Evolutionary conservation across 768 basidiomycete genomes (phyloP), one percentile per base, ranked within the genome.

Genomic region (Agaricus blazei): DNA sequence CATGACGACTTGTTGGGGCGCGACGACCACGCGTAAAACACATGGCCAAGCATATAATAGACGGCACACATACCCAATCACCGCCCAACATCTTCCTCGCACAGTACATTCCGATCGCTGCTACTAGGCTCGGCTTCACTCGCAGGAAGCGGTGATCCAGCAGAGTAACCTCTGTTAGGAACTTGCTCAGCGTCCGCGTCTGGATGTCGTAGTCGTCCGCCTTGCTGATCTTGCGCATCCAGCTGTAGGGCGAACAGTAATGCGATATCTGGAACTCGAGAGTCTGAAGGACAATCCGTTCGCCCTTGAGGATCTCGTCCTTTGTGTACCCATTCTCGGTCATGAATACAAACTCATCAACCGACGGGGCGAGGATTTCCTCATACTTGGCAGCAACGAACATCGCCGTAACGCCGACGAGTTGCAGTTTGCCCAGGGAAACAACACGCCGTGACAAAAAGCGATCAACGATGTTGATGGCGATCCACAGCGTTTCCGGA

Each of bases 331-430:
- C 93, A 57, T 88, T 90, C 71, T 98, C 93, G 19, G 96, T 96
- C 91, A 99, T 94, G 79, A 82, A 93, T 58, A 97, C 94, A 63
- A 98, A 99, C 70, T 98, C 96, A n/a, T 97, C 93, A 15, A 95
- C 93, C 4, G 87, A 88, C 0, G 97, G 97, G 0, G 97, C 96
- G 55, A 99, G 80, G 65, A 99, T 98, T 71, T 99, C 97, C 72
- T 99, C 97, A 75, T 98, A 99, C 72, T 99, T 99, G 56, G 93
- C 88, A 0, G 97, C 97, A 62, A 99, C 88, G 77, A 98, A 98
- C 90, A 99, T 95, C 47, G 97, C 96, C 0, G 95, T 97, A 58
- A 99, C 90, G 27, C 97, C 97, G 54, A 99, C 97, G 27, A 99
- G 87, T 72, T 96, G 93, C 48, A 96, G 84, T 73, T 94, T 96